Conservation (phyloP, 2,329 filamentous ascomycete species). For the Mollisia scopiformis region DNA sequence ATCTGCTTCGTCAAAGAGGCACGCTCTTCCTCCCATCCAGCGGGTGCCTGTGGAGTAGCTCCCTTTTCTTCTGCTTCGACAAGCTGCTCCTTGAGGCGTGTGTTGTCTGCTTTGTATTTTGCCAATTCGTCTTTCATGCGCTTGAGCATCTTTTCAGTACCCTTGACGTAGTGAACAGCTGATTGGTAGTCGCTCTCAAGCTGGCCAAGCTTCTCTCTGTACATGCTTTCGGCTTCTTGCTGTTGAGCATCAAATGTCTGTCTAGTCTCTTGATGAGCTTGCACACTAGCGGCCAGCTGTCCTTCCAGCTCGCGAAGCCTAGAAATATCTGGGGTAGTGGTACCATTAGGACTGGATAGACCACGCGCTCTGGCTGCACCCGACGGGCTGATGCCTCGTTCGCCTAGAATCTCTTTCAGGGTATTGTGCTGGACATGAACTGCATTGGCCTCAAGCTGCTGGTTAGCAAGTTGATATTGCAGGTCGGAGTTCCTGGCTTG, state of each 20-base stretch:
- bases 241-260: slow-evolving; percentile 75
- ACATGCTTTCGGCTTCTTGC: slow-evolving; percentile 84
- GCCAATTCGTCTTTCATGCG: slow-evolving; percentile 98
- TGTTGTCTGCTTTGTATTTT: slow-evolving; percentile 87
- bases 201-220: slow-evolving; percentile 90
- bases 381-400: slow-evolving; percentile 83
- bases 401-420: slow-evolving; percentile 87
- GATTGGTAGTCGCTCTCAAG: slow-evolving; percentile 98
- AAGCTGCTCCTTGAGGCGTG: slow-evolving; percentile 81
- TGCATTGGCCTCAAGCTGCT: slow-evolving; percentile 93
- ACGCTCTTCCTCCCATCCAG: slow-evolving; percentile 78
- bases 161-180: slow-evolving; percentile 96
- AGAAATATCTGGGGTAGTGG: slow-evolving; percentile 76
- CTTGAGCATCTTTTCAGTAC: slow-evolving; percentile 98
- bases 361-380: slow-evolving; percentile 72
- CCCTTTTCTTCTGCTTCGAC: slow-evolving; percentile 63
- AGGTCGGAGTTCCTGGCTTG: slow-evolving; percentile 81
- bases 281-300: slow-evolving; percentile 76
- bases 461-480: slow-evolving; percentile 78
- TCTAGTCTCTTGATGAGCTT: slow-evolving; percentile 86
- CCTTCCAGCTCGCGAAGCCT: slow-evolving; percentile 86
- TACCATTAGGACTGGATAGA: slow-evolving; percentile 73
- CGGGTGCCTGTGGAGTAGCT: slow-evolving; percentile 48
- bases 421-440: slow-evolving; percentile 90
- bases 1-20: slow-evolving; percentile 69